Conservation (phyloP, 2,329 filamentous ascomycete genomes). For the Cytospora mali region DNA sequence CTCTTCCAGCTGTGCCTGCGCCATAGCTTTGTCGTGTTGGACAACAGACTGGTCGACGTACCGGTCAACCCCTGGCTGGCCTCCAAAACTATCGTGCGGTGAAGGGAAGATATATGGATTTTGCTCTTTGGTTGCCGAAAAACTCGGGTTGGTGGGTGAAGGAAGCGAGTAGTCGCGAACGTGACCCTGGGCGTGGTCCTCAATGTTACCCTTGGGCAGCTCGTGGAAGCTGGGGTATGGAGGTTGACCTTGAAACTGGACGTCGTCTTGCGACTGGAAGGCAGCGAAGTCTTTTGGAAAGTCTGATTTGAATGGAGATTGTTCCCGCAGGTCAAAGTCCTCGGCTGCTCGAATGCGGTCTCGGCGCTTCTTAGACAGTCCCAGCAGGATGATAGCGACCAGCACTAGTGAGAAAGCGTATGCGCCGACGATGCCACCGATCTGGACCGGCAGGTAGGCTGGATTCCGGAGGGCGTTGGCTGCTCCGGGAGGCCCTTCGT, state of each 20-base stretch:
- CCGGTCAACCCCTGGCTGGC: conserved; percentile 63
- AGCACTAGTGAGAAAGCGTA: conserved; percentile 79
- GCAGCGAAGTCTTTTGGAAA: conserved; percentile 30
- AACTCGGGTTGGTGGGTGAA: conserved; percentile 44
- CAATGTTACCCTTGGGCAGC: background rate
- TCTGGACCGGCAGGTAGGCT: conserved; percentile 74
- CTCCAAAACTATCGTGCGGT: conserved; percentile 48
- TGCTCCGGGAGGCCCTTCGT: conserved; percentile 63
- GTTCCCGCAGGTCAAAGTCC: conserved; percentile 47
- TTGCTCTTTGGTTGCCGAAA: conserved; percentile 29
- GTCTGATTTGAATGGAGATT: conserved; percentile 46
- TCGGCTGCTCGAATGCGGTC: conserved; percentile 55
- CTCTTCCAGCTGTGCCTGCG: conserved; percentile 82
- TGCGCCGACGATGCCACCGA: conserved; percentile 80
- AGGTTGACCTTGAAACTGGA: conserved; percentile 26
- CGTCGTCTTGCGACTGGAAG: conserved; percentile 33
- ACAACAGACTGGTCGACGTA: conserved; percentile 79
- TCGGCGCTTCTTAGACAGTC: conserved; percentile 59
- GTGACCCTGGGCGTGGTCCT: conserved; percentile 40
- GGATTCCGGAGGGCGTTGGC: conserved; percentile 61
- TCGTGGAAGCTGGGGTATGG: background rate
- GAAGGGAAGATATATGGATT: conserved; percentile 50
- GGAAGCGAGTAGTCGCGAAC: conserved; percentile 56
- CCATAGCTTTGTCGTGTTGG: conserved; percentile 71
- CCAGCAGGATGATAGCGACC: conserved; percentile 67